Conservation (phyloP, 352 stramenopile genomes). For the Bremia lactucae region DNA sequence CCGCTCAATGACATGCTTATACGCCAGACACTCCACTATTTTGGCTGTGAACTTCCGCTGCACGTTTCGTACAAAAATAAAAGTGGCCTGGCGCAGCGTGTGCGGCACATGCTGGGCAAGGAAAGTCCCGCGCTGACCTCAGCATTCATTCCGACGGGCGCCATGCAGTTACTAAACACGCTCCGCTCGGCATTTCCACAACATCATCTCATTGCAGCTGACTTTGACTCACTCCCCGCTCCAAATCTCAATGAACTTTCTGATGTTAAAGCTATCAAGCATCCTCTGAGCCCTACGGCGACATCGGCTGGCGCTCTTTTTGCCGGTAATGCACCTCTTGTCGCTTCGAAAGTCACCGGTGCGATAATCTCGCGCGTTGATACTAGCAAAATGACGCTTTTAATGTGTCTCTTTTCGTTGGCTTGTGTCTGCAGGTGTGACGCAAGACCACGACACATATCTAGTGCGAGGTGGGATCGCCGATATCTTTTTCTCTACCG, state of each 20-base stretch:
- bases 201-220: slow-evolving; percentile 80
- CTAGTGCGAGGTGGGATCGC: slow-evolving; percentile 73
- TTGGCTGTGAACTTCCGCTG: slow-evolving; percentile 65
- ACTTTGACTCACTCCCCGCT: slow-evolving; percentile 80
- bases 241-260: slow-evolving; percentile 48
- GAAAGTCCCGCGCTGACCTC: slow-evolving; percentile 39
- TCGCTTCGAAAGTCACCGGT: slow-evolving; percentile 74
- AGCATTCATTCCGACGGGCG: slow-evolving; percentile 82
- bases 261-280: slow-evolving; percentile 38
- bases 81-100: slow-evolving; percentile 31
- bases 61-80: slow-evolving; percentile 53
- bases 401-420: background rate
- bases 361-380: background rate
- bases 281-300: slow-evolving; percentile 53
- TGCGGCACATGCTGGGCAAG: slow-evolving; percentile 43
- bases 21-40: slow-evolving; percentile 55
- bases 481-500: slow-evolving; percentile 88
- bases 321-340: slow-evolving; percentile 77
- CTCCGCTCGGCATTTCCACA: slow-evolving; percentile 66
- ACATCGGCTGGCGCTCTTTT: slow-evolving; percentile 58
- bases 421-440: slow-evolving; percentile 29
- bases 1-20: slow-evolving; percentile 64
- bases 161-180: slow-evolving; percentile 81
- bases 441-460: slow-evolving; percentile 83
- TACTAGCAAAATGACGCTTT: background rate